Percentiles rank a stretch among this genome's conserved stretches.
Evolutionary conservation across 1,284 basidiomycete genomes (phyloP).

Genomic region (Trametes hirsuta): DNA sequence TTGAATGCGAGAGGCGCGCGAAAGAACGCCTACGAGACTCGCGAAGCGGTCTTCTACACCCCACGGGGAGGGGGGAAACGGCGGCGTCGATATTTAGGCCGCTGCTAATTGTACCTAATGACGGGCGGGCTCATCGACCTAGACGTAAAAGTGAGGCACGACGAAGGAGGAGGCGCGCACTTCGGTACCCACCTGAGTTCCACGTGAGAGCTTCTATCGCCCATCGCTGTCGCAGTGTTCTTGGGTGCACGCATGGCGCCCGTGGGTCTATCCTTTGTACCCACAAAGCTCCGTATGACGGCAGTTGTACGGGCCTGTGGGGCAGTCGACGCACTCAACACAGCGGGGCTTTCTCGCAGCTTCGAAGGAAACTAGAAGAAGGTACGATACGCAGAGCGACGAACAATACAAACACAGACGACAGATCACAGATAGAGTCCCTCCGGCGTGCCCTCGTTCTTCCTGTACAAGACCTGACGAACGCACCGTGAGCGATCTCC

Average conservation of each 20-base stretch:
- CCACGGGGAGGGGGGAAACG: no score
- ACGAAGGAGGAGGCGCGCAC: no score
- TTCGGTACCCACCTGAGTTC: no score
- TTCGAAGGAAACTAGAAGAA: conserved; percentile 5
- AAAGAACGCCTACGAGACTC: background rate
- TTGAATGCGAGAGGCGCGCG: background rate
- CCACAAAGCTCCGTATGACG: no score
- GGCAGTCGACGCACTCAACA: no score
- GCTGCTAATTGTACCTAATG: no score
- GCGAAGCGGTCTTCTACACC: no score
- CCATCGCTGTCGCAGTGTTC: background rate
- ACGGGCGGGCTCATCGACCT: no score
- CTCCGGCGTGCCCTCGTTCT: conserved; percentile 92
- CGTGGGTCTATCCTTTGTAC: no score
- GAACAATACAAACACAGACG: conserved; percentile 13
- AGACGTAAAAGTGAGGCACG: background rate
- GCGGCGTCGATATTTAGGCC: no score
- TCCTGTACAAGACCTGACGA: conserved; percentile 81
- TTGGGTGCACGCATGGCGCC: no score
- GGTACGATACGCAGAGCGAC: conserved; percentile 22
- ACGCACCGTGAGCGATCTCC: conserved; percentile 17
- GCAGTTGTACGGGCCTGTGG: no score
- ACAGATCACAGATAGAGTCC: conserved; percentile 71
- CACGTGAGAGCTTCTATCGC: conserved; percentile 7
- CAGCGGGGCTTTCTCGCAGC: background rate